Conservation (phyloP, 441 rosid species). For the Erodium moschatum region DNA sequence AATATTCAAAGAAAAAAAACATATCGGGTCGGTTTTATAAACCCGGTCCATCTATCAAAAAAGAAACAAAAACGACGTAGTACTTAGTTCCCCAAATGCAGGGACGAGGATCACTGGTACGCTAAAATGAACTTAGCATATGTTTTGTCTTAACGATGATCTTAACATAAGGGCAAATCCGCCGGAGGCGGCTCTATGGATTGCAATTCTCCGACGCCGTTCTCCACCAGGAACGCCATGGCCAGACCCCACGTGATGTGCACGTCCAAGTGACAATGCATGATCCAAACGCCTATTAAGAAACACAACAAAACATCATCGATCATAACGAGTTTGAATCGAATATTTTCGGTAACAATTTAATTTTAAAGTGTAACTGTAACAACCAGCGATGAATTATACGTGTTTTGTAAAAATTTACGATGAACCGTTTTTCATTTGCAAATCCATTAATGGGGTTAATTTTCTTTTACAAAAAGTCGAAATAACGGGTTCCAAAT, state of each 20-base stretch:
- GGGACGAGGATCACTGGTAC: background rate
- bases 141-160: background rate
- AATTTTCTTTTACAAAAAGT: too few relatives aligned
- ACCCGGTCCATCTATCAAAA: background rate
- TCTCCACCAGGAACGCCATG: slow-evolving; percentile 74
- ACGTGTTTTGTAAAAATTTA: too few relatives aligned
- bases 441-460: too few relatives aligned
- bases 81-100: background rate
- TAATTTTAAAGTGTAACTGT: too few relatives aligned
- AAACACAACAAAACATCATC: too few relatives aligned
- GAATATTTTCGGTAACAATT: too few relatives aligned
- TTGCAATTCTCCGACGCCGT: slow-evolving; percentile 56
- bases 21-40: background rate
- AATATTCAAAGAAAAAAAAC: background rate
- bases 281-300: slow-evolving; percentile 80
- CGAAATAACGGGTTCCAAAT: too few relatives aligned
- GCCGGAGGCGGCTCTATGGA: slow-evolving; percentile 53
- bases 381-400: too few relatives aligned
- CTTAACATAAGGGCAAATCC: slow-evolving; percentile 62
- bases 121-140: too few relatives aligned
- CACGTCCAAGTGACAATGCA: slow-evolving; percentile 96
- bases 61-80: background rate
- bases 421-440: too few relatives aligned
- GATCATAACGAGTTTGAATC: too few relatives aligned
- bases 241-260: slow-evolving; percentile 85